Evolutionary conservation across 352 stramenopile species (phyloP).

Genomic region (Phytophthora sojae): DNA sequence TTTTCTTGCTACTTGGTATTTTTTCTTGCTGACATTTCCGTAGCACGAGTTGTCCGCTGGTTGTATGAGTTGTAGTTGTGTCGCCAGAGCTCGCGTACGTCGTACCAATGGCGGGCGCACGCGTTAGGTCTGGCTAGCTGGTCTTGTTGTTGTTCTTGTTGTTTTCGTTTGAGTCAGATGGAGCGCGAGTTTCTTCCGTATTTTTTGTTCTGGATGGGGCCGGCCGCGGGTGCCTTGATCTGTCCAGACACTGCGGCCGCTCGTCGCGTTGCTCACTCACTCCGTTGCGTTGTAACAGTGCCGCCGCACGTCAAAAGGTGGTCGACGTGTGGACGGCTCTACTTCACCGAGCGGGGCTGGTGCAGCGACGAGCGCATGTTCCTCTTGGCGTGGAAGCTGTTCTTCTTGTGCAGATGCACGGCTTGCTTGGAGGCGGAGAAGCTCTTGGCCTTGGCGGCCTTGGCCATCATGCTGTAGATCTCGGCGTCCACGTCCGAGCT

Average conservation of each 20-base stretch:
- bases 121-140: constrained; percentile 20
- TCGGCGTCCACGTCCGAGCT: constrained; percentile 66
- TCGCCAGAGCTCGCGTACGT: constrained; percentile 13
- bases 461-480: constrained; percentile 65
- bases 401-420: constrained; percentile 42
- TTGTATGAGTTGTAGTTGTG: constrained; percentile 17
- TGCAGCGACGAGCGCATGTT: constrained; percentile 63
- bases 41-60: constrained; percentile 41
- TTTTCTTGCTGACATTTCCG: constrained; percentile 40
- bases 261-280: constrained; percentile 36
- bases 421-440: constrained; percentile 39
- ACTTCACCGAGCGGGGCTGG: constrained; percentile 79
- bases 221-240: constrained; percentile 3
- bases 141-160: constrained; percentile 18
- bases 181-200: constrained; percentile 35
- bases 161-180: constrained; percentile 40
- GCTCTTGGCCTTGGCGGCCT: constrained; percentile 55
- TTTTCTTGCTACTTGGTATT: constrained; percentile 37
- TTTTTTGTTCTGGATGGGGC: constrained; percentile 23
- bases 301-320: constrained; percentile 35
- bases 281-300: constrained; percentile 40
- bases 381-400: constrained; percentile 51
- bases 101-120: constrained; percentile 19
- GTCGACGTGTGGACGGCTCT: constrained; percentile 29
- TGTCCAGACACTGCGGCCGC: constrained; percentile 11